Evolutionary conservation across 371 early-diverging fungal species (phyloP), one percentile per base, ranked within the genome.

Genomic region (Lichtheimia corymbifera): DNA sequence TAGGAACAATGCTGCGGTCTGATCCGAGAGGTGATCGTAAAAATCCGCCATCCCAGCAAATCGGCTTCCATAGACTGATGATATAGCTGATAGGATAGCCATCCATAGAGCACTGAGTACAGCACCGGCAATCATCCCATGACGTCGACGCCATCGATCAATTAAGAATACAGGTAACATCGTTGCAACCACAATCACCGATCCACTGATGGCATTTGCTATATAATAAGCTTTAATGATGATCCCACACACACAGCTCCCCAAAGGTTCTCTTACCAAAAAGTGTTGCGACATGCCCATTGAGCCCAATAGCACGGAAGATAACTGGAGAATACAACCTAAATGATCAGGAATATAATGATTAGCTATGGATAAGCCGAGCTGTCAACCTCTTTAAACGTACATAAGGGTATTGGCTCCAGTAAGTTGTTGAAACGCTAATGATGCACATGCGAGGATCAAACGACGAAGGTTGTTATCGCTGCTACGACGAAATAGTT

Each of bases 321-420:
- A 61, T 42, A 47, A 53, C 4, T 1, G 61, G 61, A 13, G 61
- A 53, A 35, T 53, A 61, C 5, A 61, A 40, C 53, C 60, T 60
- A 50, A 14, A 28, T 47, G 30, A 14, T 12, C 9, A 49, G 43
- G 2, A 22, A 22, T 22, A 2, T 50, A 22, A 0, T 17, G 17
- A 20, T 42, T 51, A n/a, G 11, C 18, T 2, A n/a, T 44, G 35
- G 3, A 17, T 42, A 12, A 27, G 30, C 3, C 35, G 9, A 35
- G 35, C 2, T 7, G 1, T 28, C 45, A 27, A 20, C 2, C 14
- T 7, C 9, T 25, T 0, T 4, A 5, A 24, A 55, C 65, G 58
- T 89, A 91, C 88, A 91, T 77, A 58, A 89, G 74, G 14, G 83
- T 82, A 67, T 88, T 93, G 67, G 90, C 87, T 28, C 93, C 93